A percentile compares a stretch with the other conserved stretches of the same genome.
phyloP scores from a whole-genome alignment of 164 flowering plant species.

The Dillenia turbinata region DNA sequence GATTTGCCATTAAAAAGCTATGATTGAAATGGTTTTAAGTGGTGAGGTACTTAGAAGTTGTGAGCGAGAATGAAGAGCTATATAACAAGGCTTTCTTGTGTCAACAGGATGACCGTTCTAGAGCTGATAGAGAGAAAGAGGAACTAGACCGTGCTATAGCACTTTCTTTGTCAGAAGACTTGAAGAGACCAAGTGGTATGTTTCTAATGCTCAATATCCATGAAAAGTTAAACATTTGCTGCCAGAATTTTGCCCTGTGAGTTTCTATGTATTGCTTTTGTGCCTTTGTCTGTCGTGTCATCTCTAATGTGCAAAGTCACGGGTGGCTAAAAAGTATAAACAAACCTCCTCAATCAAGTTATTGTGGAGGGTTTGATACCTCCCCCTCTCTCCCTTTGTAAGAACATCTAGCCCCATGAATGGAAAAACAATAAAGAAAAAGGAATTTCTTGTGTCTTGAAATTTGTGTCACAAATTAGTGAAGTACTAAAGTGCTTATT shows the following conservation, averaged over 20 bases:
- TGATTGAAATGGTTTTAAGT: too few relatives aligned
- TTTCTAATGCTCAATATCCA: not conserved
- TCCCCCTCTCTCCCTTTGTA: too few relatives aligned
- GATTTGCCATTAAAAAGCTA: too few relatives aligned
- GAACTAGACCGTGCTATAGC: conserved; percentile 43
- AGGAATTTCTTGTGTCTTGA: too few relatives aligned
- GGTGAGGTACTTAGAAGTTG: too few relatives aligned
- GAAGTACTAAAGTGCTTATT: not conserved
- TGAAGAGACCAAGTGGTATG: conserved; percentile 54
- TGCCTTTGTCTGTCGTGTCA: not conserved
- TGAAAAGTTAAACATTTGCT: not conserved
- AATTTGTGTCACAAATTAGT: too few relatives aligned
- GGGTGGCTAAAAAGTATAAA: too few relatives aligned
- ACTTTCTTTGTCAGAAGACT: conserved; percentile 53
- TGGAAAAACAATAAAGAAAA: too few relatives aligned
- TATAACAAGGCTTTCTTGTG: not conserved
- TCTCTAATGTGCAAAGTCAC: not conserved
- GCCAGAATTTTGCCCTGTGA: too few relatives aligned
- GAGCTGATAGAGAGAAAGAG: conserved; percentile 43
- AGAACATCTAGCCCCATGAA: too few relatives aligned
- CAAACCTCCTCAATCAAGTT: too few relatives aligned
- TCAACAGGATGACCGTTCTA: conserved; percentile 44
- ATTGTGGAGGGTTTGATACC: too few relatives aligned
- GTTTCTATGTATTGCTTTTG: not conserved
- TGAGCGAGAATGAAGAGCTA: not conserved